Percentiles rank a stretch among this genome's conserved stretches.
phyloP scores from a whole-genome alignment of 164 flowering plant species.

The Macadamia tetraphylla region DNA sequence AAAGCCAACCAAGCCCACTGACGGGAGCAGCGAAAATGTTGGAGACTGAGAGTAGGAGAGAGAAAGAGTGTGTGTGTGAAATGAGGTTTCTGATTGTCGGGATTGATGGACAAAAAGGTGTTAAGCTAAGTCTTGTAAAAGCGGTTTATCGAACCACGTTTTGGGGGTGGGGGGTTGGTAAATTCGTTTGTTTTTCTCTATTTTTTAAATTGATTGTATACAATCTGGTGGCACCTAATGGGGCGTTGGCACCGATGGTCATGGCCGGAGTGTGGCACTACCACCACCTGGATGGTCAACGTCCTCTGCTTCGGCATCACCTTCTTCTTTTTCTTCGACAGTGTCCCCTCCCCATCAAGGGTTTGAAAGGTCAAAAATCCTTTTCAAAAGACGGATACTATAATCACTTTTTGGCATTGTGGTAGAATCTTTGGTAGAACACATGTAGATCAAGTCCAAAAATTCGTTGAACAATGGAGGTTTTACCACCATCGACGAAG shows the following conservation, averaged over 20 bases:
- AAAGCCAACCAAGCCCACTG: neutral
- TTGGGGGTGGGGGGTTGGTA: neutral
- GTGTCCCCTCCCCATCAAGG: conserved; percentile 61
- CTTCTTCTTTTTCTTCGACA: conserved; percentile 76
- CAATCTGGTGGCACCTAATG: conserved; percentile 54
- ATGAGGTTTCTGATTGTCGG: conserved; percentile 9
- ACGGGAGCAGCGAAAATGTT: conserved; percentile 15
- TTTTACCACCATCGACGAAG: no score
- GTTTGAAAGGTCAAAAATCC: conserved; percentile 26
- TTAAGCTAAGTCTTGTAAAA: neutral
- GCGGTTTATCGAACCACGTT: conserved; percentile 8
- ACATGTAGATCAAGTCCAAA: no score
- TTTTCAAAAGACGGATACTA: no score
- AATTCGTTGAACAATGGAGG: no score
- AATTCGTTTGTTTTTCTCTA: conserved; percentile 6
- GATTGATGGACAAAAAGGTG: conserved; percentile 6
- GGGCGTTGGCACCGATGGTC: conserved; percentile 34
- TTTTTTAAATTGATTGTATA: conserved; percentile 30
- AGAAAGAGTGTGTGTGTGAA: no score
- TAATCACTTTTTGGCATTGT: no score
- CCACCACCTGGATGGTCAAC: conserved; percentile 37
- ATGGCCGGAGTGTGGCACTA: conserved; percentile 48
- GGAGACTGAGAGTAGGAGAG: conserved; percentile 10
- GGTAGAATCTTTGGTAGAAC: no score
- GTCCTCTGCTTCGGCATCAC: conserved; percentile 39